Evolutionary conservation across 106 monocot genomes (phyloP).

Genomic region (Hemerocallis citrina): DNA sequence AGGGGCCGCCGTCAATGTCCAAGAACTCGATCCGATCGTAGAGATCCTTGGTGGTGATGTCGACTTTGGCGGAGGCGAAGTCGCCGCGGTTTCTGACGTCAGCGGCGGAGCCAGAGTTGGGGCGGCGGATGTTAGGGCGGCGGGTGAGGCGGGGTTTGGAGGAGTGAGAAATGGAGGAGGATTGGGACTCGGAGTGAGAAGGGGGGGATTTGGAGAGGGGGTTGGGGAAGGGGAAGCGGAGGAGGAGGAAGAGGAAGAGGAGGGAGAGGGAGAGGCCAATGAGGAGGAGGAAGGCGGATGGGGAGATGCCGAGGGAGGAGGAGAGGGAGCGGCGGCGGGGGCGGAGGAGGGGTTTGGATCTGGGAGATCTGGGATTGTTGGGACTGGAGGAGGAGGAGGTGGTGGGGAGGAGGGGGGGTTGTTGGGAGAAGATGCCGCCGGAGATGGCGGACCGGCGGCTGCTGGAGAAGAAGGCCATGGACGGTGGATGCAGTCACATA

Average conservation of each 20-base stretch:
- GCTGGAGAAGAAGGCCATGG: slow-evolving; percentile 25
- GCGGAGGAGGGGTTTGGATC: slow-evolving; percentile 19
- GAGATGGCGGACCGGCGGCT: slow-evolving; percentile 41
- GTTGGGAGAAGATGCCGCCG: slow-evolving; percentile 12
- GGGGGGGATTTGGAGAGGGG: slow-evolving; percentile 50
- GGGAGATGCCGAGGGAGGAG: too few species aligned
- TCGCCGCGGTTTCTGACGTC: not conserved
- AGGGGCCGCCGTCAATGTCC: slow-evolving; percentile 81
- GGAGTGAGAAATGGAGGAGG: slow-evolving; percentile 5
- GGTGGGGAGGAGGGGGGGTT: slow-evolving; percentile 44
- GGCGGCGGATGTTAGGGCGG: slow-evolving; percentile 20
- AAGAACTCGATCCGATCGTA: slow-evolving; percentile 82
- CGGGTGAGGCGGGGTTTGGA: slow-evolving; percentile 18
- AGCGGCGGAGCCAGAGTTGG: slow-evolving; percentile 1
- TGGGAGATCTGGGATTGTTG: slow-evolving; percentile 10
- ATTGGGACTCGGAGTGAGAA: slow-evolving; percentile 27
- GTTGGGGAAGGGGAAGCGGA: slow-evolving; percentile 47
- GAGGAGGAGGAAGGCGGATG: slow-evolving; percentile 22
- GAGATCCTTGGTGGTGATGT: slow-evolving; percentile 93
- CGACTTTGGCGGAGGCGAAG: slow-evolving; percentile 34
- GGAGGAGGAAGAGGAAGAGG: slow-evolving; percentile 29
- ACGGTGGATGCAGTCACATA: too few species aligned
- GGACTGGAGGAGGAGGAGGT: slow-evolving; percentile 14
- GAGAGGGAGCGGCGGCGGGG: slow-evolving; percentile 16
- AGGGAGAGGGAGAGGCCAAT: slow-evolving; percentile 15